Conservation (phyloP, 2,329 filamentous ascomycete genomes). For the Didymella glomerata region DNA sequence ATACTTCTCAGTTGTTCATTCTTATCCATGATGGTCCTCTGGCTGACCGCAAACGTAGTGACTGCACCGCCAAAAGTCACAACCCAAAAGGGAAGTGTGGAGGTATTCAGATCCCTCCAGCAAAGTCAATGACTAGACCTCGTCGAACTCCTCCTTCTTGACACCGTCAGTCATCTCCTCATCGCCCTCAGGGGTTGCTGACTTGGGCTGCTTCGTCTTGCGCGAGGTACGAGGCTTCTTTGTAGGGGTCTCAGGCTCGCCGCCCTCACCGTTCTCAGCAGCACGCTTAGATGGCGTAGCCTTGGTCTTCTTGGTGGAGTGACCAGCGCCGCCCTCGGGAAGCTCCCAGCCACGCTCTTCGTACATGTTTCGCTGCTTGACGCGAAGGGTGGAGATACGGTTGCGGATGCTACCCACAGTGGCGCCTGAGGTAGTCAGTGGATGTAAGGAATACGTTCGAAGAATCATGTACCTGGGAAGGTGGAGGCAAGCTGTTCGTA, state of each 20-base stretch:
- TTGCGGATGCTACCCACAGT: constrained; percentile 28
- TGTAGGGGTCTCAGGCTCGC: constrained; percentile 4
- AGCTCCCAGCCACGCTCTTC: constrained; percentile 27
- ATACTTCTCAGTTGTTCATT: constrained; percentile 1
- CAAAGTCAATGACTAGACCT: neutral
- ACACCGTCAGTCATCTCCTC: constrained; percentile 5
- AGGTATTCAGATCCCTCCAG: neutral
- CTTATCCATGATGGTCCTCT: neutral
- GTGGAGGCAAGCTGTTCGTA: constrained; percentile 23
- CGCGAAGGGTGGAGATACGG: constrained; percentile 24
- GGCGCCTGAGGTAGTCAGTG: constrained; percentile 14
- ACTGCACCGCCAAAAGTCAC: neutral
- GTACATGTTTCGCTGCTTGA: constrained; percentile 26
- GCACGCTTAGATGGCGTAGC: constrained; percentile 16
- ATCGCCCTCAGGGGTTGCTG: constrained; percentile 1
- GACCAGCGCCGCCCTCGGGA: constrained; percentile 20
- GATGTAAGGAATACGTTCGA: too few relatives aligned
- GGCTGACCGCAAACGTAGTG: neutral
- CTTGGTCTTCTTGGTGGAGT: constrained; percentile 16
- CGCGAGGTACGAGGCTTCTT: constrained; percentile 20
- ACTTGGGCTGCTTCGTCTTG: constrained; percentile 21
- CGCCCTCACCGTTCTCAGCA: neutral
- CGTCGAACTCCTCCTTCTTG: neutral
- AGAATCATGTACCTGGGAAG: constrained; percentile 25
- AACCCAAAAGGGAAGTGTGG: too few relatives aligned